Evolutionary conservation across 75 land plant genomes (phyloP).

Genomic region (Chamaecyparis obtusa): DNA sequence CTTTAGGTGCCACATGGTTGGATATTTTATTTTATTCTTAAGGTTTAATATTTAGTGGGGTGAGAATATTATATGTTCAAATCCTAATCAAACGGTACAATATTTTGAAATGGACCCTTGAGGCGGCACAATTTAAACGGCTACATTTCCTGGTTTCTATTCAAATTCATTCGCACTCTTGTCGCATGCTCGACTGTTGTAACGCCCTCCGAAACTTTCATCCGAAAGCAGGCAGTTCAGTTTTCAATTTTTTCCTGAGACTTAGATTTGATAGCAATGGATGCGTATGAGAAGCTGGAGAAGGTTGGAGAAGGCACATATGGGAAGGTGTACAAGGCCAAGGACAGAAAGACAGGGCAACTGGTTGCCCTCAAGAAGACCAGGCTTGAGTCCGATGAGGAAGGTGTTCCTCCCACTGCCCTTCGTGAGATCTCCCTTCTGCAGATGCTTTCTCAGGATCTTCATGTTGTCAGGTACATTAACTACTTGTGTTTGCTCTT

Average conservation of each 20-base stretch:
- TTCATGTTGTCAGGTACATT: constrained; percentile 59
- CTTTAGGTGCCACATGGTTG: no score
- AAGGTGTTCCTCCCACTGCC: constrained; percentile 91
- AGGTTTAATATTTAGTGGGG: no score
- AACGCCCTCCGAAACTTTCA: not conserved
- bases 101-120: not conserved
- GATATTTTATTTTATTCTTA: no score
- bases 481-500: not conserved
- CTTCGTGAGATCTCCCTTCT: constrained; percentile 92
- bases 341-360: constrained; percentile 68
- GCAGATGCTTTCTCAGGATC: constrained; percentile 80
- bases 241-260: not conserved
- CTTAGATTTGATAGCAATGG: constrained; percentile 28
- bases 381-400: constrained; percentile 79
- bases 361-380: constrained; percentile 88
- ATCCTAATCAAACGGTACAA: not conserved
- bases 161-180: not conserved
- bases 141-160: not conserved
- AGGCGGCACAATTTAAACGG: not conserved
- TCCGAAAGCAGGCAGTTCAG: not conserved
- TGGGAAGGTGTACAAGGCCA: constrained; percentile 91
- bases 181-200: not conserved
- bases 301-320: constrained; percentile 90
- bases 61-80: no score
- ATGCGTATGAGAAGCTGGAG: constrained; percentile 80